These are phyloP conservation scores for Xylariaceae sp. DNA, from an alignment of 2,329 filamentous ascomycete genomes.

Conservation along the genomic window DNA sequence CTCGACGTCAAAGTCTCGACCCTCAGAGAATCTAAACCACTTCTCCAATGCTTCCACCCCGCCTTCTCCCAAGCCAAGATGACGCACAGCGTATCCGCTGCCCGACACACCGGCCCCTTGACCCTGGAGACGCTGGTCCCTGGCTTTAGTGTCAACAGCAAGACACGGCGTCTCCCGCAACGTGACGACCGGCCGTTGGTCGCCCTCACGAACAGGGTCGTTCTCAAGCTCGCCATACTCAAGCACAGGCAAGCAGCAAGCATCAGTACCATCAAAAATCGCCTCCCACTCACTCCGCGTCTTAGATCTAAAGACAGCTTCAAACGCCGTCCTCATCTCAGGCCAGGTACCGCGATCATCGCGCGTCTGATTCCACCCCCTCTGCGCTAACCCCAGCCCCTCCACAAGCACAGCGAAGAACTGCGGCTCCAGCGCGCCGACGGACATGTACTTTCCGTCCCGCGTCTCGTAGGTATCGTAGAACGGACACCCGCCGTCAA, in stretches of 20 bases:
- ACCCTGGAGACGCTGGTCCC: slow-evolving; percentile 44
- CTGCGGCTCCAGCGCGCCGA: slow-evolving; percentile 85
- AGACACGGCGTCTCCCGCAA: slow-evolving; percentile 65
- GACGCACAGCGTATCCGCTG: slow-evolving; percentile 59
- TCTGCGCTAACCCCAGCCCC: slow-evolving; percentile 57
- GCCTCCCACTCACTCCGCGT: slow-evolving; percentile 76
- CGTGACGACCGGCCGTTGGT: slow-evolving; percentile 67
- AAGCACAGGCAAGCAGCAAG: slow-evolving; percentile 86
- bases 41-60: slow-evolving; percentile 63
- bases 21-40: slow-evolving; percentile 77
- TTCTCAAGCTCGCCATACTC: slow-evolving; percentile 50
- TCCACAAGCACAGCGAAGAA: slow-evolving; percentile 70
- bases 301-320: slow-evolving; percentile 60
- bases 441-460: slow-evolving; percentile 75
- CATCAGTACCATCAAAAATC: slow-evolving; percentile 86
- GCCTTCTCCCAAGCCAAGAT: slow-evolving; percentile 63
- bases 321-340: slow-evolving; percentile 58
- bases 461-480: slow-evolving; percentile 86
- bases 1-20: slow-evolving; percentile 64
- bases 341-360: slow-evolving; percentile 64
- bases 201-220: slow-evolving; percentile 48
- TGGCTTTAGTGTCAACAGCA: slow-evolving; percentile 50
- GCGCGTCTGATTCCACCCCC: slow-evolving; percentile 50
- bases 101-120: slow-evolving; percentile 64
- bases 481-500: slow-evolving; percentile 83